Evolutionary conservation across 2,329 filamentous ascomycete species (phyloP).

Genomic region (Calycina herbarum): DNA sequence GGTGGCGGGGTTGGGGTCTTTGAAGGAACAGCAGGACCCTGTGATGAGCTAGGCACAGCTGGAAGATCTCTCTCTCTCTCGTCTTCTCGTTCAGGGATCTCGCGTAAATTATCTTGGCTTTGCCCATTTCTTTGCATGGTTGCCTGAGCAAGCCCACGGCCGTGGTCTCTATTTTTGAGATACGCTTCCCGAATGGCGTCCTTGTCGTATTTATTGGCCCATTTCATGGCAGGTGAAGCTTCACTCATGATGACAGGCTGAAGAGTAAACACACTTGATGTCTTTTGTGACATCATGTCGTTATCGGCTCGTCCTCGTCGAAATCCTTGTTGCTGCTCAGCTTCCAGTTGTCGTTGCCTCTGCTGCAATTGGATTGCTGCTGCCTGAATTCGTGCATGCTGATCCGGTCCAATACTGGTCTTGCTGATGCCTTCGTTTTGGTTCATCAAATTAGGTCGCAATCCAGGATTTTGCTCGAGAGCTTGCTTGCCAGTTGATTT

Average conservation of each 20-base stretch:
- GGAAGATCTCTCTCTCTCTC: constrained; percentile 32
- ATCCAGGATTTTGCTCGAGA: constrained; percentile 46
- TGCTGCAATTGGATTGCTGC: constrained; percentile 82
- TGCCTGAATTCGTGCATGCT: constrained; percentile 89
- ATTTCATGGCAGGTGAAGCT: constrained; percentile 92
- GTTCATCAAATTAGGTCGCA: constrained; percentile 43
- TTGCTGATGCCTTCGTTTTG: constrained; percentile 61
- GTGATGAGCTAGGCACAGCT: constrained; percentile 19
- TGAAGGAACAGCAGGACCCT: constrained; percentile 43
- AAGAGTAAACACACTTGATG: constrained; percentile 84
- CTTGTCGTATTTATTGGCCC: constrained; percentile 94
- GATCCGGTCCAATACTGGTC: constrained; percentile 82
- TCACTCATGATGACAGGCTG: constrained; percentile 83
- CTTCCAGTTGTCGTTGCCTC: constrained; percentile 70
- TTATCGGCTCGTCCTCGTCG: constrained; percentile 57
- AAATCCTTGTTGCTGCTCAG: constrained; percentile 46
- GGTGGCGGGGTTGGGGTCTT: constrained; percentile 37
- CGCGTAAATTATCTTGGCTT: constrained; percentile 31
- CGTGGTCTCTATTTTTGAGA: constrained; percentile 70
- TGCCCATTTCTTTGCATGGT: constrained; percentile 40
- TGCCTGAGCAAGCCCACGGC: constrained; percentile 59
- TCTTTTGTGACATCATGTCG: constrained; percentile 66
- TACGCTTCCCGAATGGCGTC: constrained; percentile 84
- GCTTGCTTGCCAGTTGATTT: constrained; percentile 68
- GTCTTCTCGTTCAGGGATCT: constrained; percentile 19